These are phyloP conservation scores for Yamadazyma epiphylla DNA, from an alignment of 1,139 yeast genomes.

Conservation along the genomic window DNA sequence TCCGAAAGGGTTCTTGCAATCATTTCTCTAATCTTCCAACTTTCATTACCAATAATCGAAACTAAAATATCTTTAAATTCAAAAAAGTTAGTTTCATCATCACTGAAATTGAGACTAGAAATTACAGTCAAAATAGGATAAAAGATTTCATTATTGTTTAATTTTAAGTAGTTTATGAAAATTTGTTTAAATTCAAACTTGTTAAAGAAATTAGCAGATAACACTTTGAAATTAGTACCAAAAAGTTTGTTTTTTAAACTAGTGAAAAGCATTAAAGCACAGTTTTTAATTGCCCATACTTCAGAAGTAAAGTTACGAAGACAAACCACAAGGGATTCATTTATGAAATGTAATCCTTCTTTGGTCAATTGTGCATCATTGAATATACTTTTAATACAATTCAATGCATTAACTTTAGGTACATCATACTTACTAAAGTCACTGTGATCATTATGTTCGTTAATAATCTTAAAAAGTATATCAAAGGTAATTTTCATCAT, in stretches of 20 bases:
- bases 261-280: constrained; percentile 90
- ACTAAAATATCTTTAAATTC: constrained; percentile 47
- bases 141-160: constrained; percentile 47
- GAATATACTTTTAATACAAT: constrained; percentile 73
- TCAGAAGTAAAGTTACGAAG: constrained; percentile 59
- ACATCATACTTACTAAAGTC: constrained; percentile 53
- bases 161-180: constrained; percentile 41
- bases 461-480: constrained; percentile 21
- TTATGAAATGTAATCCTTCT: constrained; percentile 49
- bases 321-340: constrained; percentile 56
- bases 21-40: constrained; percentile 86
- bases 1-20: constrained; percentile 70
- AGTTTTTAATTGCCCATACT: constrained; percentile 85
- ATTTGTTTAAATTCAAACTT: constrained; percentile 52
- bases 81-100: constrained; percentile 42
- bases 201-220: constrained; percentile 62
- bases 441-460: not conserved
- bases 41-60: constrained; percentile 43
- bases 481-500: constrained; percentile 48
- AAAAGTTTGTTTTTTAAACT: constrained; percentile 76
- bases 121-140: constrained; percentile 75
- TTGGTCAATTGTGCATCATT: constrained; percentile 61
- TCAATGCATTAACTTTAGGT: constrained; percentile 92
- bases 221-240: constrained; percentile 46
- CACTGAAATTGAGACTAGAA: constrained; percentile 61